Percentiles rank a stretch among this genome's conserved stretches.
phyloP scores from a whole-genome alignment of 1,139 yeast species.

The Geotrichum histeridarum region DNA sequence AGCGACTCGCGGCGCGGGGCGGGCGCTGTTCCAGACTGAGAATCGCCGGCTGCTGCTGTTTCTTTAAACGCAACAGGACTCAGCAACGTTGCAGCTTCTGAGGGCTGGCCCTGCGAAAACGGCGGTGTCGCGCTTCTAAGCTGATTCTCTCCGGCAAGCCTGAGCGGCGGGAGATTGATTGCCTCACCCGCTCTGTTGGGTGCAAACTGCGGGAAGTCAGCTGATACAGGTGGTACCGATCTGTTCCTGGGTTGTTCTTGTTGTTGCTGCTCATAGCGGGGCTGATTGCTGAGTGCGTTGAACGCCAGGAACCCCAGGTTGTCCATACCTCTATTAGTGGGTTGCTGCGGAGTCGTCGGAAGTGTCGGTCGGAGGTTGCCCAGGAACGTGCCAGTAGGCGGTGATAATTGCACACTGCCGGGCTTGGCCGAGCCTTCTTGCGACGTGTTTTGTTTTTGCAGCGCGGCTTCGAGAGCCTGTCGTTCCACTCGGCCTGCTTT shows the following conservation, averaged over 20 bases:
- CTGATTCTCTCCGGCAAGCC: background rate
- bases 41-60: background rate
- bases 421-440: background rate
- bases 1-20: background rate
- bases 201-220: conserved; percentile 1
- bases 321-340: background rate
- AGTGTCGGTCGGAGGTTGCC: background rate
- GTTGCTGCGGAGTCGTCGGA: background rate
- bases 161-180: background rate
- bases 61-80: background rate
- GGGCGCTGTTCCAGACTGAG: background rate
- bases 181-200: background rate
- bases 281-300: background rate
- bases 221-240: background rate
- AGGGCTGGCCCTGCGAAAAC: too few species aligned
- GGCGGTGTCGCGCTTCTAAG: too few species aligned
- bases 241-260: background rate
- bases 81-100: background rate
- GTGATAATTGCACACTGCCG: too few species aligned
- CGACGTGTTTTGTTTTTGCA: background rate
- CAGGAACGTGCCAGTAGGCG: too few species aligned
- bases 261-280: background rate
- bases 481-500: conserved; percentile 11
- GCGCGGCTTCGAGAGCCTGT: conserved; percentile 9
- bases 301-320: background rate